Evolutionary conservation across 2,329 filamentous ascomycete species (phyloP).

Genomic region (Pseudocercospora fuligena): DNA sequence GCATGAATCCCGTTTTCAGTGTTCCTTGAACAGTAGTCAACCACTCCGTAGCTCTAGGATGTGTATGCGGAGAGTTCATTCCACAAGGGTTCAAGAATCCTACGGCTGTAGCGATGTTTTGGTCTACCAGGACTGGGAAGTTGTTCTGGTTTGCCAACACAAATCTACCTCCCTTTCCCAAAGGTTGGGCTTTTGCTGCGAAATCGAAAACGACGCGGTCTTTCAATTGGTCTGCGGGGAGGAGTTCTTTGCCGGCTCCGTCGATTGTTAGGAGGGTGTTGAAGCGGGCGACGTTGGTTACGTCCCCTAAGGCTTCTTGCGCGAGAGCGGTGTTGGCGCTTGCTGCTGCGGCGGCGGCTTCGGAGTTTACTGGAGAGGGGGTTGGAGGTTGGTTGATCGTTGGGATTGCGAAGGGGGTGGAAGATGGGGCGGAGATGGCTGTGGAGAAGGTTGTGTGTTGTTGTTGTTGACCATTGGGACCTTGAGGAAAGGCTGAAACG

Average conservation of each 20-base stretch:
- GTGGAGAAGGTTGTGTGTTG: constrained; percentile 4
- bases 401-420: constrained; percentile 12
- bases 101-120: constrained; percentile 25
- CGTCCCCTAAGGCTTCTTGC: constrained; percentile 16
- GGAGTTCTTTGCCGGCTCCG: constrained; percentile 18
- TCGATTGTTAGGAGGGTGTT: constrained; percentile 24
- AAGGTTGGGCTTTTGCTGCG: constrained; percentile 11
- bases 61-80: constrained; percentile 53
- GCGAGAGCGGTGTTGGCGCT: constrained; percentile 20
- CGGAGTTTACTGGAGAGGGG: constrained; percentile 13
- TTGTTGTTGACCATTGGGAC: not conserved
- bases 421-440: not conserved
- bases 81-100: constrained; percentile 47
- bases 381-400: constrained; percentile 19
- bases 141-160: constrained; percentile 26
- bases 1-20: constrained; percentile 52
- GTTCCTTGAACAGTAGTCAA: constrained; percentile 50
- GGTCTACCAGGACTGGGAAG: constrained; percentile 26
- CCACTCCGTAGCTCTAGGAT: constrained; percentile 56
- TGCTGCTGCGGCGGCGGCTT: constrained; percentile 17
- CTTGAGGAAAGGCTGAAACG: constrained; percentile 22
- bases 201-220: constrained; percentile 28
- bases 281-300: constrained; percentile 25
- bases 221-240: constrained; percentile 13
- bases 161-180: constrained; percentile 21